Conservation (phyloP, 495 filamentous ascomycete genomes). For the Tetracladium setigerum region DNA sequence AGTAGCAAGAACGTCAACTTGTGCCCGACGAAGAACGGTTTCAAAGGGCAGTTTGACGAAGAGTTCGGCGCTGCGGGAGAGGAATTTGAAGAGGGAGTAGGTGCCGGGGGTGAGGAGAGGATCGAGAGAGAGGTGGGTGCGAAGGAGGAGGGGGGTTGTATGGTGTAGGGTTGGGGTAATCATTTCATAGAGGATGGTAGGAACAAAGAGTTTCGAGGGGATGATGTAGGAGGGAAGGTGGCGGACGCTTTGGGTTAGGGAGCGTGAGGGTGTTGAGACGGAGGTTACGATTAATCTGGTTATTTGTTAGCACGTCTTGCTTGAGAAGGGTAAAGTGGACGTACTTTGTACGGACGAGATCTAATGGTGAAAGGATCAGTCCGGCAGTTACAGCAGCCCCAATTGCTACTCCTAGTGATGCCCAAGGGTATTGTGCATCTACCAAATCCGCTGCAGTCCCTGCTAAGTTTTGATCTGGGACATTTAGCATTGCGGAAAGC, state of each 20-base stretch:
- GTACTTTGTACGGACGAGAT: conserved; percentile 78
- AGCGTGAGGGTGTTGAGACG: conserved; percentile 61
- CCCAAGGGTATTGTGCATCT: conserved; percentile 61
- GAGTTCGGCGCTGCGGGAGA: conserved; percentile 68
- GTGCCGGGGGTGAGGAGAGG: conserved; percentile 70
- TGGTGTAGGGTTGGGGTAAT: conserved; percentile 73
- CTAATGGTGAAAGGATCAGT: conserved; percentile 74
- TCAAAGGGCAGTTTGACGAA: conserved; percentile 83
- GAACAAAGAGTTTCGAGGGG: conserved; percentile 60
- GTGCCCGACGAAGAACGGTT: conserved; percentile 81
- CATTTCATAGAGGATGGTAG: conserved; percentile 79
- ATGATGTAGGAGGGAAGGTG: conserved; percentile 70
- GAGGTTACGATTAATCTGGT: conserved; percentile 69
- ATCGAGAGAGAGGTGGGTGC: conserved; percentile 70
- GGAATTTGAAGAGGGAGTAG: conserved; percentile 72
- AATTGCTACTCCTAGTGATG: conserved; percentile 70
- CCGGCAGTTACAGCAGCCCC: conserved; percentile 75
- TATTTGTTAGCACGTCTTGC: conserved; percentile 3
- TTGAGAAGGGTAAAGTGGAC: conserved; percentile 6
- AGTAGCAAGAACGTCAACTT: conserved; percentile 55
- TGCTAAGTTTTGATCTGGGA: conserved; percentile 66
- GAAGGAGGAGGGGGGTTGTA: conserved; percentile 73
- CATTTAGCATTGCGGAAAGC: conserved; percentile 71
- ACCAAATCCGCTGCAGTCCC: conserved; percentile 32
- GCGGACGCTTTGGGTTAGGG: conserved; percentile 59